Conservation (phyloP, 2,329 filamentous ascomycete species). For the Colletotrichum ledebouriae region DNA sequence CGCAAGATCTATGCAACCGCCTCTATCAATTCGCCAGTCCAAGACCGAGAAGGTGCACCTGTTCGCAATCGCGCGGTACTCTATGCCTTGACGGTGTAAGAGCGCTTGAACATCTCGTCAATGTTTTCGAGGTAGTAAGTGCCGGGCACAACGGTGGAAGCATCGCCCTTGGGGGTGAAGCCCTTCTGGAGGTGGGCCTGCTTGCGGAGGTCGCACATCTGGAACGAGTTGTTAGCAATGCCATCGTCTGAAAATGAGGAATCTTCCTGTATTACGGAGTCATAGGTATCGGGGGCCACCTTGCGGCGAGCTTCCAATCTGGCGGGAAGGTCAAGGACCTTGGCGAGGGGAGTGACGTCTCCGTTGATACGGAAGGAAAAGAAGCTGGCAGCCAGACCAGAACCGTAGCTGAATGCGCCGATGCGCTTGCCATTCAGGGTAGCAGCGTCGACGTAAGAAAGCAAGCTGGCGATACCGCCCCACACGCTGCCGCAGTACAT, state of each 20-base stretch:
- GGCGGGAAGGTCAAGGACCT: constrained; percentile 77
- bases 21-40: constrained; percentile 36
- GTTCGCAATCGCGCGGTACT: constrained; percentile 9
- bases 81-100: constrained; percentile 82
- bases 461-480: constrained; percentile 79
- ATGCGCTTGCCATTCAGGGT: constrained; percentile 79
- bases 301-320: constrained; percentile 75
- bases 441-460: constrained; percentile 74
- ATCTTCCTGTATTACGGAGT: constrained; percentile 68
- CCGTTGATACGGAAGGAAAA: constrained; percentile 80
- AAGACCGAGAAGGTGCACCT: constrained; percentile 23
- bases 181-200: constrained; percentile 86
- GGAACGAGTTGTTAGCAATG: constrained; percentile 44
- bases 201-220: constrained; percentile 86
- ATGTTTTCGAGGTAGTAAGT: constrained; percentile 86
- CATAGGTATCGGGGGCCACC: constrained; percentile 80
- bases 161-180: constrained; percentile 77
- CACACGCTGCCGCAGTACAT: constrained; percentile 81
- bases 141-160: constrained; percentile 74
- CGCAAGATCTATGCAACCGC: constrained; percentile 41
- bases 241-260: not conserved
- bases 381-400: constrained; percentile 79
- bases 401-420: constrained; percentile 84
- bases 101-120: constrained; percentile 88
- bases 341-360: constrained; percentile 75